Percentiles rank a stretch among this genome's conserved stretches.
Evolutionary conservation across 148 eudicot species (phyloP).

Genomic region (Suaeda aralocaspica): DNA sequence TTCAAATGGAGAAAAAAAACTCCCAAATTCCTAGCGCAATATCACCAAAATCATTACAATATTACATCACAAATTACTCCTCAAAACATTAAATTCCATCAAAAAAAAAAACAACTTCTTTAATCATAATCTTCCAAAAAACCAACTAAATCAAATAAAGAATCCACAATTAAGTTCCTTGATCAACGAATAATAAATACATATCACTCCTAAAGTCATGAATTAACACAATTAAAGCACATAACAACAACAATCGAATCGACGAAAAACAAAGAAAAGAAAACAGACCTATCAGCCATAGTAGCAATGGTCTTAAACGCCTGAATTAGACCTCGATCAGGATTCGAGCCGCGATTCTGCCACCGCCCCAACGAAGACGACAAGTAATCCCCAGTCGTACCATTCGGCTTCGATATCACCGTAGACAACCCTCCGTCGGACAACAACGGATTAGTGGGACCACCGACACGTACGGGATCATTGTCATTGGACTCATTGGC

Average conservation of each 20-base stretch:
- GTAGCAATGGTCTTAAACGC: conserved; percentile 76
- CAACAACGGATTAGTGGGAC: conserved; percentile 65
- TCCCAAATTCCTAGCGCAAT: background rate
- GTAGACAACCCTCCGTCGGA: conserved; percentile 74
- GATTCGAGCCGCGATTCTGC: conserved; percentile 80
- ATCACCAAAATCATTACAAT: too few species aligned
- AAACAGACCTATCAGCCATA: conserved; percentile 76
- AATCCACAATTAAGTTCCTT: too few species aligned
- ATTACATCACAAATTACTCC: too few species aligned
- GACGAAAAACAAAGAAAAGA: background rate
- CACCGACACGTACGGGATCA: conserved; percentile 89
- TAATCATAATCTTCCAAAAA: too few species aligned
- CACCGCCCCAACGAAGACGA: conserved; percentile 66
- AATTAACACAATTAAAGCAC: too few species aligned
- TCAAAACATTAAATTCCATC: too few species aligned
- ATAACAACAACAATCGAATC: background rate
- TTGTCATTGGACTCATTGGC: conserved; percentile 78
- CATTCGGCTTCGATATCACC: conserved; percentile 70
- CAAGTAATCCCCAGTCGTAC: conserved; percentile 55
- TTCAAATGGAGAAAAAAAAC: background rate
- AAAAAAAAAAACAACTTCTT: too few species aligned
- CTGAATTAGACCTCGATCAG: conserved; percentile 59
- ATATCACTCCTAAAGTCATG: too few species aligned
- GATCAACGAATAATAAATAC: too few species aligned
- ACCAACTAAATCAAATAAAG: too few species aligned